Percentiles rank a stretch among this genome's conserved stretches.
Conservation (phyloP, 306 rosid genomes). For the Cucurbita maxima region DNA sequence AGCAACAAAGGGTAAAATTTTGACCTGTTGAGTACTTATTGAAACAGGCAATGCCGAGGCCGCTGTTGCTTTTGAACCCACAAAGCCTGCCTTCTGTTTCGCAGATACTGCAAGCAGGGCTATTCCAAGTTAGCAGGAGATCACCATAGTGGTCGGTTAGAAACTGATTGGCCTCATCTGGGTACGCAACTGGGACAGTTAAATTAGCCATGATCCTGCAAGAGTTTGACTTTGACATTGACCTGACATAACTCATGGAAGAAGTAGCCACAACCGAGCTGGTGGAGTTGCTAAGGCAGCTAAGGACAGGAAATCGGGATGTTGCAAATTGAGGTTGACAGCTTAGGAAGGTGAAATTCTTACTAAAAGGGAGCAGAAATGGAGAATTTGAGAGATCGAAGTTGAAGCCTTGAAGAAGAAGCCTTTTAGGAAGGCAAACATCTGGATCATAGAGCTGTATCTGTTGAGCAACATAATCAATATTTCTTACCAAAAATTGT, state of each 20-base stretch:
- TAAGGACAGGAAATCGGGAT: constrained; percentile 26
- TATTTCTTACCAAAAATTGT: constrained; percentile 28
- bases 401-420: constrained; percentile 17
- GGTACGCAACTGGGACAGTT: constrained; percentile 26
- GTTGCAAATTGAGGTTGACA: constrained; percentile 28
- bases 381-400: constrained; percentile 46
- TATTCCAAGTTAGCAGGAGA: constrained; percentile 27
- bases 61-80: too few relatives aligned
- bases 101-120: too few relatives aligned
- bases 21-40: constrained; percentile 28
- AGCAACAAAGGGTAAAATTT: not conserved
- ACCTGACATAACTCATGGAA: constrained; percentile 16
- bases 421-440: constrained; percentile 39
- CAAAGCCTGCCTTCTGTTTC: too few relatives aligned
- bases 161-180: constrained; percentile 7
- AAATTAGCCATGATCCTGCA: constrained; percentile 25
- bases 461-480: constrained; percentile 30
- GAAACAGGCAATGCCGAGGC: too few relatives aligned
- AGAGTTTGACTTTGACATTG: constrained; percentile 18
- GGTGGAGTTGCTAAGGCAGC: constrained; percentile 53
- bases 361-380: constrained; percentile 12
- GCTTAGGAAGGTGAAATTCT: constrained; percentile 38
- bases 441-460: constrained; percentile 44
- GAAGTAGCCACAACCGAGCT: constrained; percentile 39
- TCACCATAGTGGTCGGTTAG: constrained; percentile 19